Base-by-base conservation (phyloP, 305 asterid species). In the Solanum hybrid region DNA sequence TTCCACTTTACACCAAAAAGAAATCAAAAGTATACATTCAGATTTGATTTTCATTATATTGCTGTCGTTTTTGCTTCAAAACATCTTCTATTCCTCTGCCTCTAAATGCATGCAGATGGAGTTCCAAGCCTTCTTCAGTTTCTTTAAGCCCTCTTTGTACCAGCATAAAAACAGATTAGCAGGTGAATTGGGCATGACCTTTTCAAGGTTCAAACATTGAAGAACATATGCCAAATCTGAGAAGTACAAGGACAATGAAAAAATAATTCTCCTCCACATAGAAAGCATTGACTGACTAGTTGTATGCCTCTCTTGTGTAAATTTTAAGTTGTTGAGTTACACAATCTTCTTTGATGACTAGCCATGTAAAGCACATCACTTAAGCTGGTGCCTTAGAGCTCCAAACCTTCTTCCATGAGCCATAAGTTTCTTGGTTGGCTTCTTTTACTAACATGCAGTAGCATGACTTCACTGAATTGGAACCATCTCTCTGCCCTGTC, bases 61-160 rank as follows among this genome's bases (percentile, higher is more conserved):
- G 32, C 86, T 79, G 86, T 36, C 26, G 22, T n/a, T 36, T 79
- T 78, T 78, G 32, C 86, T 79, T 79, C 20, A n/a, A 79, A 34
- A n/a, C 57, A 36, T 79, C 61, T 79, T 79, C 57, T 79, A n/a
- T 79, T 79, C 32, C 5, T 32, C 29, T 37, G 32, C 31, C 86
- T 36, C 61, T 27, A 5, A 79, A 37, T n/a, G 86, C 86, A 79
- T 79, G 31, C 86, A 79, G 22, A 79, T 79, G 27, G 33, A 79
- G 32, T 79, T 79, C 86, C 86, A 79, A n/a, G 57, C 86, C 29
- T 78, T 78, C 57, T 36, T 79, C 86, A n/a, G 86, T 79, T 79
- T n/a, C 61, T n/a, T 79, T 79, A 11, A 36, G 32, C 22, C 86
- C 57, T n/a, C 27, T 36, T 36, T 79, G 32, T 79, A 36, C 86